phyloP scores from a whole-genome alignment of 768 basidiomycete species.

The Naganishia antarctica region DNA sequence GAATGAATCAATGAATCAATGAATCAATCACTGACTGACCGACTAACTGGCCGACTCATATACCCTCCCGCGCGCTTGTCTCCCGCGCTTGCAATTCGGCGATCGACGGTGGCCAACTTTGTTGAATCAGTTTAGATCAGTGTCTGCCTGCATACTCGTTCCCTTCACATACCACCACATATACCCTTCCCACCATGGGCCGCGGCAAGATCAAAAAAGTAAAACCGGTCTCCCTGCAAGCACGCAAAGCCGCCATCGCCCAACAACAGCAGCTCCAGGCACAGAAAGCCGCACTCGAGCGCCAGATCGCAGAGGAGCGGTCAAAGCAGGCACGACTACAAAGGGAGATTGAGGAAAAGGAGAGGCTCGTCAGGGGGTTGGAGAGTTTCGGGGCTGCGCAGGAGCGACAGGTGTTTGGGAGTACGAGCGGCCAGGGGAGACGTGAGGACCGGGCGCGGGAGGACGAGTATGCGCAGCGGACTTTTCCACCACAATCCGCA shows the following conservation, averaged over 20 bases:
- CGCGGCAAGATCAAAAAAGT: conserved; percentile 20
- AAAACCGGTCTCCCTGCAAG: conserved; percentile 21
- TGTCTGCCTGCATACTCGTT: neutral
- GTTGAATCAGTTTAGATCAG: neutral
- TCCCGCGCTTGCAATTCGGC: neutral
- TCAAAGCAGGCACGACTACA: conserved; percentile 17
- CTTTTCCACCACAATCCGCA: too few species aligned
- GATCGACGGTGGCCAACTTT: neutral
- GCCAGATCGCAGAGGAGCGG: conserved; percentile 18
- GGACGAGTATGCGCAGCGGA: neutral
- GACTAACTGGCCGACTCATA: too few species aligned
- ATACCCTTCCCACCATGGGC: conserved; percentile 13
- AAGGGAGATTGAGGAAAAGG: conserved; percentile 18
- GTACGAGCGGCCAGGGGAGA: neutral
- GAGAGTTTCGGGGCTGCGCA: conserved; percentile 1
- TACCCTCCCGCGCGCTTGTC: too few species aligned
- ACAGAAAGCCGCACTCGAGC: conserved; percentile 14
- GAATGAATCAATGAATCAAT: too few species aligned
- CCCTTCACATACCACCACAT: neutral
- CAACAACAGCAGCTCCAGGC: conserved; percentile 20
- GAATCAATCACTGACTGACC: too few species aligned
- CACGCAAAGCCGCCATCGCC: conserved; percentile 16
- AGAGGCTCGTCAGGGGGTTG: conserved; percentile 8
- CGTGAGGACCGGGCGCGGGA: neutral
- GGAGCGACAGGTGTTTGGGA: neutral